Percentiles rank a stretch among this genome's conserved stretches.
Conservation (phyloP, 495 filamentous ascomycete species). For the Penicillium desertorum region DNA sequence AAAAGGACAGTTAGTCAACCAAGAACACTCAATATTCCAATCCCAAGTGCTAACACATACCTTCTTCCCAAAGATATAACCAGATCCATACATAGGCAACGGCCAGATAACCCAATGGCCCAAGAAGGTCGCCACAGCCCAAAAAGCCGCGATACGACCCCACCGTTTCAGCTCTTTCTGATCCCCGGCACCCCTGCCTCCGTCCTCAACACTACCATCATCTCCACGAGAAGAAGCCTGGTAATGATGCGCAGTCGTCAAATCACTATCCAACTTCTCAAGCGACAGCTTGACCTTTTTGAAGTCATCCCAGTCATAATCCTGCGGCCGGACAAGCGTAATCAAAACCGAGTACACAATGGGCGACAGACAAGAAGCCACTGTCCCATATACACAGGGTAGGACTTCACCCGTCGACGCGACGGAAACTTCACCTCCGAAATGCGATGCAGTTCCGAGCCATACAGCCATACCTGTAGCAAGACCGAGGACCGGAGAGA, state of each 20-base stretch:
- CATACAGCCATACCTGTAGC: conserved; percentile 47
- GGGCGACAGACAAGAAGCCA: conserved; percentile 40
- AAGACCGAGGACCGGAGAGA: conserved; percentile 44
- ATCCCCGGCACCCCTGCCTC: conserved; percentile 8
- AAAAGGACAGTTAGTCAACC: conserved; percentile 5
- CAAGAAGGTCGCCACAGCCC: conserved; percentile 38
- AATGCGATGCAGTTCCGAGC: conserved; percentile 45
- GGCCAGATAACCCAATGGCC: conserved; percentile 46
- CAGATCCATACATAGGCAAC: conserved; percentile 42
- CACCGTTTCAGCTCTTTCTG: conserved; percentile 38
- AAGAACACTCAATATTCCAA: neutral
- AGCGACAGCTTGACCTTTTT: conserved; percentile 37
- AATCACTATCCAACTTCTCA: conserved; percentile 30
- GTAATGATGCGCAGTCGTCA: conserved; percentile 22
- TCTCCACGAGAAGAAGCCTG: neutral
- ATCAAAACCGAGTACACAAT: conserved; percentile 39
- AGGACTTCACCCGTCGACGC: conserved; percentile 43
- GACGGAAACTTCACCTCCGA: conserved; percentile 47
- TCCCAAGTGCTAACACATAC: conserved; percentile 15
- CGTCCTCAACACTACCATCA: conserved; percentile 13
- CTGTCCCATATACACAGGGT: conserved; percentile 47
- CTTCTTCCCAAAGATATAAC: conserved; percentile 37
- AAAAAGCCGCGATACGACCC: conserved; percentile 38
- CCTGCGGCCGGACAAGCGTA: conserved; percentile 33
- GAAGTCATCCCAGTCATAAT: conserved; percentile 40